phyloP scores from a whole-genome alignment of 2,329 filamentous ascomycete genomes.

The Annulohypoxylon truncatum region DNA sequence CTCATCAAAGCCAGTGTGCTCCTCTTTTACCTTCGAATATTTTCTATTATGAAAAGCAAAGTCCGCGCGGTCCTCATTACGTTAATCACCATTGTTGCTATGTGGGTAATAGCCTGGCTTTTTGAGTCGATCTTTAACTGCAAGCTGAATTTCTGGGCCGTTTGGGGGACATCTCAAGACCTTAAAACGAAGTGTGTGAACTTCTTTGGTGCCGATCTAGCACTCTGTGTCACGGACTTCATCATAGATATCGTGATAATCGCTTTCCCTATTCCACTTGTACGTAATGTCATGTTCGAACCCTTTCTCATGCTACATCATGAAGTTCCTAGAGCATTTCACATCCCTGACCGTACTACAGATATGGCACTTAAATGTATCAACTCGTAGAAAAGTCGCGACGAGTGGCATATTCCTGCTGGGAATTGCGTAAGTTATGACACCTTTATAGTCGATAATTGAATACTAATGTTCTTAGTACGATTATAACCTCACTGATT shows the following conservation, averaged over 20 bases:
- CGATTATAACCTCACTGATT: background rate
- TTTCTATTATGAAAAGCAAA: background rate
- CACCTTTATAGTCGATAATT: background rate
- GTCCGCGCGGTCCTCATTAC: background rate
- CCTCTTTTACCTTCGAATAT: background rate
- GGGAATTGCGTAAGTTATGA: background rate
- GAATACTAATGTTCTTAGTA: background rate
- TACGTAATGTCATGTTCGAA: background rate
- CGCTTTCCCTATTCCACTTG: background rate
- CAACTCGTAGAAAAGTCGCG: background rate
- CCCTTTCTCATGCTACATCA: background rate
- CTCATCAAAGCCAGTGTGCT: background rate
- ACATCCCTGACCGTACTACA: background rate
- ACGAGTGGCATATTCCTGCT: background rate
- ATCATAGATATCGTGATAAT: background rate
- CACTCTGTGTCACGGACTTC: background rate
- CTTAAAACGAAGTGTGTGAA: background rate
- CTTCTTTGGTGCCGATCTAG: background rate
- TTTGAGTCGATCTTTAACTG: background rate
- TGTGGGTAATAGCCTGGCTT: background rate
- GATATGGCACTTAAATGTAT: background rate
- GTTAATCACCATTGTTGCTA: background rate
- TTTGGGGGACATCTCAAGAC: background rate
- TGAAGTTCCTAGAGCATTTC: background rate
- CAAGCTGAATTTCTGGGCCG: background rate